phyloP scores from a whole-genome alignment of 2,329 filamentous ascomycete species.

The Dactylellina leptospora region DNA sequence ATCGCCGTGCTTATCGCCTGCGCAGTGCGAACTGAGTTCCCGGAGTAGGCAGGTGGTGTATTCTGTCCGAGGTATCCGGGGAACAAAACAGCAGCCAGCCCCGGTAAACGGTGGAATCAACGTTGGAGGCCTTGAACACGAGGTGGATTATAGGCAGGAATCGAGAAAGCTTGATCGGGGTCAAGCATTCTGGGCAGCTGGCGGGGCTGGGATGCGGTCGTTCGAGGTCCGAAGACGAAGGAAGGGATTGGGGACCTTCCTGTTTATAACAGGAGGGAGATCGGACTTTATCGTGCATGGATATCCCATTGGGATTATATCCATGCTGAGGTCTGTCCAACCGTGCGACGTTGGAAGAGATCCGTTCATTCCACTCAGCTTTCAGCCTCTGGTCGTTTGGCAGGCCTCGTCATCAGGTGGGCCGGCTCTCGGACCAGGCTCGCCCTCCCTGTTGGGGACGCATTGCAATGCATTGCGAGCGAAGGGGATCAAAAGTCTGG shows the following conservation, averaged over 20 bases:
- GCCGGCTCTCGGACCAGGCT: too few species aligned
- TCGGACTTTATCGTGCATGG: too few species aligned
- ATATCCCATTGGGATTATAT: background rate
- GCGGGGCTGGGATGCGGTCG: too few species aligned
- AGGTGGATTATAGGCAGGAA: too few species aligned
- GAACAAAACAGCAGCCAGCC: background rate
- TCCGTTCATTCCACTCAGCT: too few species aligned
- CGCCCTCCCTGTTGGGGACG: too few species aligned
- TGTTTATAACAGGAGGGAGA: background rate
- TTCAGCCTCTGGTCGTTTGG: too few species aligned
- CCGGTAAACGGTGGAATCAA: too few species aligned
- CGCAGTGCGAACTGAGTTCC: slow-evolving; percentile 3
- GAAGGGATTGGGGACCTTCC: slow-evolving; percentile 9
- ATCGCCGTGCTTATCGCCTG: too few species aligned
- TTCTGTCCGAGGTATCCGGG: slow-evolving; percentile 7
- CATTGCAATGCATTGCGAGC: too few species aligned
- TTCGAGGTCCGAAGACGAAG: too few species aligned
- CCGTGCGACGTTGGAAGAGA: background rate
- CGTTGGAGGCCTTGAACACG: slow-evolving; percentile 11
- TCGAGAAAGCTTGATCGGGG: slow-evolving; percentile 28
- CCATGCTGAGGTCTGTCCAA: background rate
- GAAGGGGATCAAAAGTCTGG: too few species aligned
- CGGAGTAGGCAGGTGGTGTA: slow-evolving; percentile 6
- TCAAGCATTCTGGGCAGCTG: slow-evolving; percentile 41
- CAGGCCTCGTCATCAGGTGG: background rate